Evolutionary conservation across 768 basidiomycete species (phyloP).

Genomic region (Rhizopogon vesiculosus): DNA sequence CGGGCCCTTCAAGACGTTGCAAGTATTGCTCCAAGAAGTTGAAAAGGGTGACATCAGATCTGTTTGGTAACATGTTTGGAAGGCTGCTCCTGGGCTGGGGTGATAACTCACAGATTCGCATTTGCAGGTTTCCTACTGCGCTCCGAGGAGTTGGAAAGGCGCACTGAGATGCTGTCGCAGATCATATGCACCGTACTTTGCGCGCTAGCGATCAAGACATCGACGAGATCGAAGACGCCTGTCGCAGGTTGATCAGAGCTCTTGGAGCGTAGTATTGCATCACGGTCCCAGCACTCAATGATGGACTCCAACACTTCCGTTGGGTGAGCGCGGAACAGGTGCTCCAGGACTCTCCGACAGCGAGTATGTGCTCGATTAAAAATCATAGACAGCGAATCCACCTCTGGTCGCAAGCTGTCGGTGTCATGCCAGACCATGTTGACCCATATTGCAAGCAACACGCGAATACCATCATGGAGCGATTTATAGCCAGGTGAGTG

Average conservation of each 20-base stretch:
- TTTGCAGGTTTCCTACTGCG: slow-evolving; percentile 58
- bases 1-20: slow-evolving; percentile 76
- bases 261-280: slow-evolving; percentile 40
- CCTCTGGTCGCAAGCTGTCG: slow-evolving; percentile 44
- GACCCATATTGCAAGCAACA: slow-evolving; percentile 74
- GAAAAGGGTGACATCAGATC: slow-evolving; percentile 70
- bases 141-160: slow-evolving; percentile 53
- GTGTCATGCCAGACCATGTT: slow-evolving; percentile 48
- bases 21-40: slow-evolving; percentile 88
- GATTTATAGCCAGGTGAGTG: slow-evolving; percentile 74
- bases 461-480: slow-evolving; percentile 77
- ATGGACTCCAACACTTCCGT: slow-evolving; percentile 81
- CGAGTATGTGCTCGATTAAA: slow-evolving; percentile 63
- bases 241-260: slow-evolving; percentile 36
- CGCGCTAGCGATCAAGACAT: slow-evolving; percentile 77
- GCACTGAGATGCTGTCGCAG: slow-evolving; percentile 73
- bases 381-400: slow-evolving; percentile 66
- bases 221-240: slow-evolving; percentile 76
- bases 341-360: slow-evolving; percentile 77
- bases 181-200: slow-evolving; percentile 86
- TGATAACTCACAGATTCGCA: slow-evolving; percentile 55
- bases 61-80: slow-evolving; percentile 21
- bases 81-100: not conserved
- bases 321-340: slow-evolving; percentile 77
- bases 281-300: slow-evolving; percentile 76